A percentile compares a stretch with the other conserved stretches of the same genome.
Conservation (phyloP, 2,329 filamentous ascomycete genomes). For the Colletotrichum camelliae region DNA sequence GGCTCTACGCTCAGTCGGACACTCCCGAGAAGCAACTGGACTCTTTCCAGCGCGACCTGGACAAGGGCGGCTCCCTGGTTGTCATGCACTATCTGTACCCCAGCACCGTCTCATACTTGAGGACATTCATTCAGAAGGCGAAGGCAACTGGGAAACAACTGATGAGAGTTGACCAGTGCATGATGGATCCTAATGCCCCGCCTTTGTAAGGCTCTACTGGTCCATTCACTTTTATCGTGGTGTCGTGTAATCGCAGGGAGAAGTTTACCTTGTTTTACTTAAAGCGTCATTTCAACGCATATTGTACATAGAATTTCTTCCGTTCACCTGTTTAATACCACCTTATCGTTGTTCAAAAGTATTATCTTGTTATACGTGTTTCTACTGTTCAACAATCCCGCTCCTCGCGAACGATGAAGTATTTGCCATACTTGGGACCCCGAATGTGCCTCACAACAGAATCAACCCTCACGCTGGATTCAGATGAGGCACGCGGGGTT, state of each 20-base stretch:
- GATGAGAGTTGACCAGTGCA: conserved; percentile 40
- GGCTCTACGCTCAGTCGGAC: conserved; percentile 65
- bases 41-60: conserved; percentile 69
- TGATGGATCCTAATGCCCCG: conserved; percentile 39
- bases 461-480: not conserved
- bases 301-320: not conserved
- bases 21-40: conserved; percentile 72
- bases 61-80: conserved; percentile 66
- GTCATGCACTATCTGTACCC: conserved; percentile 75
- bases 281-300: not conserved
- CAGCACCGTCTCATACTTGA: conserved; percentile 68
- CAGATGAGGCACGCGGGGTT: no score
- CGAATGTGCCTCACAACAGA: not conserved
- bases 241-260: not conserved
- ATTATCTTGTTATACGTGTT: not conserved
- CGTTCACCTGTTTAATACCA: not conserved
- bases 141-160: conserved; percentile 68
- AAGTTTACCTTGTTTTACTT: not conserved
- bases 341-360: not conserved
- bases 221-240: not conserved
- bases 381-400: not conserved
- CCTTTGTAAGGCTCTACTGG: conserved; percentile 24
- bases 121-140: conserved; percentile 68
- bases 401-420: not conserved
- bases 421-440: not conserved